Base-by-base conservation (phyloP, 306 rosid genomes). In the Cicer pinnatifidum region DNA sequence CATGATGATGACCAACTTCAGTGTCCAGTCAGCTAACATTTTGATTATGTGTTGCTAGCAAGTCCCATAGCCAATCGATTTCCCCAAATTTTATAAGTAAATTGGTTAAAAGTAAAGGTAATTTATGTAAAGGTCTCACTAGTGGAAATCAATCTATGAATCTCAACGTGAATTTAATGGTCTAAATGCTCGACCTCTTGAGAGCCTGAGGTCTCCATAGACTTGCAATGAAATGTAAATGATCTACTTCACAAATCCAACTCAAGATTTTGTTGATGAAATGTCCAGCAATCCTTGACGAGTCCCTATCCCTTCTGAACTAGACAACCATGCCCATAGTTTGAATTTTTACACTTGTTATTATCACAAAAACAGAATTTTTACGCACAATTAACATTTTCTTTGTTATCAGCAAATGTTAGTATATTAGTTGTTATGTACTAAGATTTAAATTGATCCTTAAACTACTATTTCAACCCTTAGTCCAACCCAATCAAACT, bases 31-130 rank as follows among this genome's bases (percentile, higher is more conserved):
- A 72, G 48, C 65, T 10, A 20, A 16, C 66, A 53, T 11, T 69
- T 46, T 46, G 11, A 28, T 41, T 41, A 69, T 37, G 45, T 50
- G 47, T 23, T 20, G 20, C 46, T 60, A 37, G n/a, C 33, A 13
- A 40, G 33, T 63, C 50, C 41, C 33, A 1, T 13, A 64, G 37
- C 51, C 52, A 23, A n/a, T 47, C 6, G 35, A 15, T 33, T 50
- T 35, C 10, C 48, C 61, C 5, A 9, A 12, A 69, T 5, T 9
- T 16, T 56, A 16, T 9, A 7, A 72, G 5, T 20, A 57, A 28
- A 15, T 44, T 54, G 54, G 43, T 44, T 13, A 19, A 67, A 67
- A 19, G 20, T 10, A 67, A 66, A 66, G 19, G 71, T 66, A 65
- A 41, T 65, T 9, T 15, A 63, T 63, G 13, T 46, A 44, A 58